phyloP scores from a whole-genome alignment of 148 eudicot species.

The Vaccinium corymbosum region DNA sequence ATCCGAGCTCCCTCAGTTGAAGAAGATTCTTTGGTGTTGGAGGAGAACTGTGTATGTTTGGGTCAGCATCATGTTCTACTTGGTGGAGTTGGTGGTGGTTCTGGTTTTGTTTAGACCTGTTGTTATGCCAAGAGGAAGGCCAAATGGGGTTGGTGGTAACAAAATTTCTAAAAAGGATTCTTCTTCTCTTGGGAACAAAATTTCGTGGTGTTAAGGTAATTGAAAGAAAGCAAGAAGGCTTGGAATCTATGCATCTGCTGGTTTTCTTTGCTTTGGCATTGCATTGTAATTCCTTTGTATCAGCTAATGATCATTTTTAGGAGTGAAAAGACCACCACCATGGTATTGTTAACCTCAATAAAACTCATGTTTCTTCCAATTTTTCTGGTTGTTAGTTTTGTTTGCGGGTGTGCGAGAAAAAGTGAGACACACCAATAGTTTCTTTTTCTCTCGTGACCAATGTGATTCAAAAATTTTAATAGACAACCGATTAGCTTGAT shows the following conservation, averaged over 20 bases:
- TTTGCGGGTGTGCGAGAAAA: not conserved
- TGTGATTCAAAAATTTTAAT: too few species aligned
- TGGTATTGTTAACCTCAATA: not conserved
- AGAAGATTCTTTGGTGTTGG: constrained; percentile 40
- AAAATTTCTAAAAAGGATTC: not conserved
- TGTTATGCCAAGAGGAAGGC: constrained; percentile 17
- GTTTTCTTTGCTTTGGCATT: not conserved
- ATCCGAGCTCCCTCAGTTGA: constrained; percentile 34
- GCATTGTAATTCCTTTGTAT: not conserved
- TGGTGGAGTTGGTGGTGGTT: constrained; percentile 22
- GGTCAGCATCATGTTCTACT: constrained; percentile 27
- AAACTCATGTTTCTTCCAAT: not conserved
- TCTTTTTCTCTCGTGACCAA: not conserved
- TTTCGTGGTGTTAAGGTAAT: constrained; percentile 4
- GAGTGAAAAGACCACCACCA: not conserved
- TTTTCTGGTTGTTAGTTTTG: not conserved
- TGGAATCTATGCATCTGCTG: too few species aligned
- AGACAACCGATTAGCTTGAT: too few species aligned
- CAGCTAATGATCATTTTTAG: not conserved
- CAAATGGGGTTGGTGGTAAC: not conserved
- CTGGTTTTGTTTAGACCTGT: constrained; percentile 27
- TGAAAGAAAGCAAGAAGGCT: not conserved
- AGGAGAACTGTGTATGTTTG: constrained; percentile 38
- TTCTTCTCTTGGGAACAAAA: constrained; percentile 10
- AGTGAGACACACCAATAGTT: not conserved